Evolutionary conservation across 2,329 filamentous ascomycete genomes (phyloP).

Genomic region (Chaetothyriales sp.): DNA sequence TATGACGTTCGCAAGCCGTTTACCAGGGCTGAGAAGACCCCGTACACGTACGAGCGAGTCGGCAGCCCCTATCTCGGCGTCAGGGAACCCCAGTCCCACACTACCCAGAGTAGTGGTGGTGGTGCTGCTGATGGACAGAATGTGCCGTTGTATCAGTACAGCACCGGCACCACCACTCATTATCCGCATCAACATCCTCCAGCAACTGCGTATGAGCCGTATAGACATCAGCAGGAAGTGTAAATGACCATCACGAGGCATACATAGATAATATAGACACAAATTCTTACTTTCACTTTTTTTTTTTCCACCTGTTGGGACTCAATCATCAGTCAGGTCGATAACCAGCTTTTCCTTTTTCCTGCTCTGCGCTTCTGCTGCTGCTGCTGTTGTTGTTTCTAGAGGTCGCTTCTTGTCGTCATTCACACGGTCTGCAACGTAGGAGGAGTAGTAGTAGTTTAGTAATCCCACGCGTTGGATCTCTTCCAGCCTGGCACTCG

Average conservation of each 20-base stretch:
- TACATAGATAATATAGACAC: neutral
- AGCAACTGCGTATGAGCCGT: conserved; percentile 13
- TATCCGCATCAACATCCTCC: conserved; percentile 3
- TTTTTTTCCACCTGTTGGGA: neutral
- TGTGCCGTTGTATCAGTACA: conserved; percentile 8
- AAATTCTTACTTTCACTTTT: neutral
- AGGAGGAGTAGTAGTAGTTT: no score
- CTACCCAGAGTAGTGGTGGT: no score
- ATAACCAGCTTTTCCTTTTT: no score
- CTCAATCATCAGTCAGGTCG: no score
- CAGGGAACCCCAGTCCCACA: conserved; percentile 5
- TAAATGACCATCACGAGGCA: neutral
- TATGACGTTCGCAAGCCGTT: neutral
- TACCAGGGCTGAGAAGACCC: conserved; percentile 42
- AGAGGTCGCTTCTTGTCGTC: no score
- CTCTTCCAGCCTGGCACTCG: no score
- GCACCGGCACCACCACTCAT: conserved; percentile 1
- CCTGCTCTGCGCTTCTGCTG: no score
- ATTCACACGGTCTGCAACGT: no score
- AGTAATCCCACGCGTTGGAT: no score
- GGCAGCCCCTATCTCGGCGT: conserved; percentile 18
- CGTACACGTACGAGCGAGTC: conserved; percentile 46
- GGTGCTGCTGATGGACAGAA: conserved; percentile 6
- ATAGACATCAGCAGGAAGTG: conserved; percentile 2
- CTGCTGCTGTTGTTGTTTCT: no score